These are phyloP conservation scores for Colletotrichum sojae DNA, from an alignment of 2,329 filamentous ascomycete species.

Conservation along the genomic window DNA sequence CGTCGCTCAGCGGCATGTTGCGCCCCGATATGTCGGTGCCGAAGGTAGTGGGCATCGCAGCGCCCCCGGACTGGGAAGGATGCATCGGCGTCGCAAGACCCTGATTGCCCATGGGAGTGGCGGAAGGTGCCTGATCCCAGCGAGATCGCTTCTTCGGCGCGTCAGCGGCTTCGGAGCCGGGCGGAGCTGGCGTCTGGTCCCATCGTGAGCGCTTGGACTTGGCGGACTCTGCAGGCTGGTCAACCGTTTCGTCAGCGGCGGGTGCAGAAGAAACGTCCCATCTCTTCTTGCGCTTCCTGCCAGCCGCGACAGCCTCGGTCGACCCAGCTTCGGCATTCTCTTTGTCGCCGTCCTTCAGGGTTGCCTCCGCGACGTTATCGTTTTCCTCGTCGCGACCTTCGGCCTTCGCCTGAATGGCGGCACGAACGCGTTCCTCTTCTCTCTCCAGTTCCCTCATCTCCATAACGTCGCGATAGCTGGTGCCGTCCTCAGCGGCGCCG, in stretches of 20 bases:
- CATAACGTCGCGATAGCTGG: conserved; percentile 93
- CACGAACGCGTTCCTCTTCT: conserved; percentile 90
- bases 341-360: conserved; percentile 80
- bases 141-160: conserved; percentile 82
- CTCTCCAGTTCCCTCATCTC: conserved; percentile 89
- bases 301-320: conserved; percentile 72
- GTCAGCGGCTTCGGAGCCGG: conserved; percentile 66
- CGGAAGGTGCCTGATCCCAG: conserved; percentile 92
- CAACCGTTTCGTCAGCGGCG: conserved; percentile 63
- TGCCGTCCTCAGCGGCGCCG: conserved; percentile 77
- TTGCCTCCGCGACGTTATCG: conserved; percentile 75
- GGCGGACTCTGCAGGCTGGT: conserved; percentile 65
- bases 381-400: conserved; percentile 72
- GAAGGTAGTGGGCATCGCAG: conserved; percentile 73
- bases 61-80: conserved; percentile 71
- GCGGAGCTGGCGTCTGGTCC: conserved; percentile 82
- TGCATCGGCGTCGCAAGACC: conserved; percentile 86
- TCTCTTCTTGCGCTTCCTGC: conserved; percentile 90
- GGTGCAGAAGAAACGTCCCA: conserved; percentile 86
- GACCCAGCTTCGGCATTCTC: conserved; percentile 81
- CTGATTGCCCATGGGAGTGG: conserved; percentile 80
- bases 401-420: conserved; percentile 82
- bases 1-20: conserved; percentile 88
- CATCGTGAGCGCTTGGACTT: conserved; percentile 87
- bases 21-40: conserved; percentile 85